These are phyloP conservation scores for Psilocybe sp. DNA, from an alignment of 768 basidiomycete species.

Conservation along the genomic window DNA sequence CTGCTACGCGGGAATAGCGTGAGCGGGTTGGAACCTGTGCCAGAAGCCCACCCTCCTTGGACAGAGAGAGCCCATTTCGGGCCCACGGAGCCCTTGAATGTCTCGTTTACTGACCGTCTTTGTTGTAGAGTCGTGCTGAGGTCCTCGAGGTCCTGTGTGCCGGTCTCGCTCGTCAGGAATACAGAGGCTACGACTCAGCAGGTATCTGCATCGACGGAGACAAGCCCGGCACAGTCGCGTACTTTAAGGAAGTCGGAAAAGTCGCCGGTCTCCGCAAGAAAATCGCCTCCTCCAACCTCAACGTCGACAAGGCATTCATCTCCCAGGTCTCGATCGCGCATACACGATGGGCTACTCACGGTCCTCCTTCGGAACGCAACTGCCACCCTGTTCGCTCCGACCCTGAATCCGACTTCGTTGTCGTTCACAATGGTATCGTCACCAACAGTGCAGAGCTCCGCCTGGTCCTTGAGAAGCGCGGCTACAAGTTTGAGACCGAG, in stretches of 20 bases:
- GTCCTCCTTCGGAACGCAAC: slow-evolving; percentile 81
- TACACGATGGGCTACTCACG: slow-evolving; percentile 99
- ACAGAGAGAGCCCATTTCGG: no score
- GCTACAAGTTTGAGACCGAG: slow-evolving; percentile 90
- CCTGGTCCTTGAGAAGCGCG: slow-evolving; percentile 92
- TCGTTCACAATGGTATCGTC: slow-evolving; percentile 99
- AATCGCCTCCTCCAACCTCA: slow-evolving; percentile 67
- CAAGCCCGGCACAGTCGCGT: slow-evolving; percentile 67
- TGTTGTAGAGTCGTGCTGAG: slow-evolving; percentile 75
- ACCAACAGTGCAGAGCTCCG: slow-evolving; percentile 90
- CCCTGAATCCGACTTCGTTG: slow-evolving; percentile 73
- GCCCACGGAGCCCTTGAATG: slow-evolving; percentile 6
- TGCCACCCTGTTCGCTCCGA: slow-evolving; percentile 95
- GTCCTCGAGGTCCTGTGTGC: slow-evolving; percentile 88
- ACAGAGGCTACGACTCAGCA: slow-evolving; percentile 97
- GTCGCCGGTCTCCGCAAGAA: slow-evolving; percentile 90
- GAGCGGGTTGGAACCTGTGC: background rate
- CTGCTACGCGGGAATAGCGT: background rate
- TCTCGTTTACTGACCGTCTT: slow-evolving; percentile 16
- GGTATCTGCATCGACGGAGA: slow-evolving; percentile 92
- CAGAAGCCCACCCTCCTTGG: slow-evolving; percentile 2
- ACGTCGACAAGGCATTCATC: slow-evolving; percentile 74
- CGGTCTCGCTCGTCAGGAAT: slow-evolving; percentile 93
- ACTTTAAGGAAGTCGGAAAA: slow-evolving; percentile 98
- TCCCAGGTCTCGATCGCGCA: slow-evolving; percentile 97